Evolutionary conservation across 1,284 basidiomycete genomes (phyloP), one percentile per base, ranked within the genome.

Genomic region (Trichosporon coremiiforme): DNA sequence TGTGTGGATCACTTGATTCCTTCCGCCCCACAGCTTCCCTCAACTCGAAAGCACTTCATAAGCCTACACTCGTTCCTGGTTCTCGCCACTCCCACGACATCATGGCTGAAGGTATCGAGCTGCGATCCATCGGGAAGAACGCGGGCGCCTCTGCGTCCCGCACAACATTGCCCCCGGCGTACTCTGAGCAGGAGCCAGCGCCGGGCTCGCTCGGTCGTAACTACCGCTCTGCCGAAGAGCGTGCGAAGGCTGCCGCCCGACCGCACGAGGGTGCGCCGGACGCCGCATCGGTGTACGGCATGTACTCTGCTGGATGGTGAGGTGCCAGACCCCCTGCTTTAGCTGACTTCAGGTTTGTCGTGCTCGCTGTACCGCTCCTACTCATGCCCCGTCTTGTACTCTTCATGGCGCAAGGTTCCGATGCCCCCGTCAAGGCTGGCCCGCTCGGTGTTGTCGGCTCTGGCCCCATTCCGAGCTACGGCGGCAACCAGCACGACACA

Each of bases 381-480:
- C 74, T 83, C 50, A 79, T 84, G 74, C 82, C 83, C 7, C 78
- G 82, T 13, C 75, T 84, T 63, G 72, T 84, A 13, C 72, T 83
- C 65, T 84, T 83, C 76, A 78, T 84, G 71, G 75, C 81, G 4
- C 81, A 83, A 67, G 38, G 60, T 67, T 55, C 75, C n/a, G 57
- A 55, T 31, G 15, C 66, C 20, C 45, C 67, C 8, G 47, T 57
- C 35, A 38, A 65, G 50, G 35, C 67, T 0, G 66, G 66, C 3
- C 67, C 62, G 15, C 45, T 68, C 22, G 63, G 50, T 45, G 62
- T 41, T 5, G 33, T 64, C 67, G 29, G 12, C 36, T 53, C 63
- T 9, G 66, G 66, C 1, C 66, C 68, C 17, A 41, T 60, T 13
- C 68, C 73, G 5, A 33, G 57, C 47, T 69, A 74, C 55, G 68